Base-by-base conservation (phyloP, 805 yeast species). In the Saturnispora besseyi region DNA sequence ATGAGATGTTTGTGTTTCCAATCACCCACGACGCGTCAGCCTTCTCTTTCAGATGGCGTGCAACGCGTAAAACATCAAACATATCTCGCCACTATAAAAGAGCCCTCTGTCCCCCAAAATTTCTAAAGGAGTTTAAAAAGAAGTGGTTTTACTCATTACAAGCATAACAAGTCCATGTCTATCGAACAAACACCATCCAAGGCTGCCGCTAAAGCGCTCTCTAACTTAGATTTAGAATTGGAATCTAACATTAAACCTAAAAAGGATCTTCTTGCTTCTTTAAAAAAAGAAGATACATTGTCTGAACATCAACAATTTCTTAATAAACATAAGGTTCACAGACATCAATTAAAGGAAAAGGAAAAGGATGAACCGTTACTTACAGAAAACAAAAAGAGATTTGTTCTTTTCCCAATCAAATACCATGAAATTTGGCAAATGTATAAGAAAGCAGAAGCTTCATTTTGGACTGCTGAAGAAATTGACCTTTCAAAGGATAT, bases 391-490 rank as follows among this genome's bases (percentile, higher is more conserved):
- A 80, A 79, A 59, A 79, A 80, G 63, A 82, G 99, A 66, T 89
- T 87, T 62, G 97, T 93, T 47, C 73, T 91, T 53, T 90, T 90
- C 81, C 99, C 99, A 58, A 88, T 91, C 72, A 85, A 87, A 72
- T 93, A 89, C 74, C 91, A 90, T 66, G 98, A 91, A 73, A 87
- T 91, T 68, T 91, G 98, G 98, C 96, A 91, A 70, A 90, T 95
- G 77, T 91, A 91, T 73, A 91, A 91, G 77, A 88, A 91, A 73
- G 97, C 98, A 46, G 99, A 93, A 76, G 99, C 99, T 13, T 91
- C 98, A 5, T 91, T 91, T 78, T 91, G 99, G 99, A 93, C 98
- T 38, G 97, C 98, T 44, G 99, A 91, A 75, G 99, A 93, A 73
- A 89, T 91, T 58, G 99, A 91, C 71, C 79, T 91, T 57, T 82